Percentiles rank a stretch among this genome's conserved stretches.
These are phyloP conservation scores for Pochonia chlamydosporia DNA, from an alignment of 2,329 filamentous ascomycete species.

Conservation along the genomic window DNA sequence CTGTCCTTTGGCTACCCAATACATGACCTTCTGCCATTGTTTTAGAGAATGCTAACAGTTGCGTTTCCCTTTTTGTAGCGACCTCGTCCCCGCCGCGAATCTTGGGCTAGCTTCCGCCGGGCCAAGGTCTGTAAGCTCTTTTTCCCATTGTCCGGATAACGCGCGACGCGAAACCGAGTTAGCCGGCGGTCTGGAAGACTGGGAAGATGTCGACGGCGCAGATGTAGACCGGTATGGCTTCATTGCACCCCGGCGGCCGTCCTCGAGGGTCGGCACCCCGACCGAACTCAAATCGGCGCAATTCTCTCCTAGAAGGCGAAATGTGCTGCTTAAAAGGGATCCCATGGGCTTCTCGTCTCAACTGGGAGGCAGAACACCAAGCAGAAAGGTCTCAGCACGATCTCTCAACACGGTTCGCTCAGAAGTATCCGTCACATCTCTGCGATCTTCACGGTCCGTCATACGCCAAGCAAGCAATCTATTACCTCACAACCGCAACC, in stretches of 20 bases:
- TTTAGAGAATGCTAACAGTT: constrained; percentile 1
- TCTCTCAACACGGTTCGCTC: constrained; percentile 55
- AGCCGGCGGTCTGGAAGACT: constrained; percentile 59
- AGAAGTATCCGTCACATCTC: constrained; percentile 43
- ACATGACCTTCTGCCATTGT: neutral
- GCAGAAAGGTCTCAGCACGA: constrained; percentile 50
- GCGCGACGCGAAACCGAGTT: constrained; percentile 38
- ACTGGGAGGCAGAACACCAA: constrained; percentile 39
- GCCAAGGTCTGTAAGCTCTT: constrained; percentile 38
- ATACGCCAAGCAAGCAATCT: constrained; percentile 54
- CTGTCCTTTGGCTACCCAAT: constrained; percentile 40
- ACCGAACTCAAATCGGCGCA: constrained; percentile 36
- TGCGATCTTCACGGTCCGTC: constrained; percentile 48
- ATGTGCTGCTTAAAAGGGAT: constrained; percentile 35
- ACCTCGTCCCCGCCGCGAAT: constrained; percentile 16
- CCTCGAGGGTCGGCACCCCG: constrained; percentile 35
- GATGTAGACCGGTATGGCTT: constrained; percentile 66
- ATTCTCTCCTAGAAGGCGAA: constrained; percentile 40
- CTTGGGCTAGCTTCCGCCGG: constrained; percentile 28
- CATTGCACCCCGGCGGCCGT: constrained; percentile 41
- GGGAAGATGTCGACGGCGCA: constrained; percentile 56
- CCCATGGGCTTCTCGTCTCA: constrained; percentile 31
- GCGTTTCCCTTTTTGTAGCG: constrained; percentile 14
- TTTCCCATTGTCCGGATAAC: constrained; percentile 35
- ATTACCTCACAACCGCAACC: constrained; percentile 55